Evolutionary conservation across 1,139 yeast genomes (phyloP), one percentile per base, ranked within the genome.

Genomic region (Kluyveromyces marxianus): DNA sequence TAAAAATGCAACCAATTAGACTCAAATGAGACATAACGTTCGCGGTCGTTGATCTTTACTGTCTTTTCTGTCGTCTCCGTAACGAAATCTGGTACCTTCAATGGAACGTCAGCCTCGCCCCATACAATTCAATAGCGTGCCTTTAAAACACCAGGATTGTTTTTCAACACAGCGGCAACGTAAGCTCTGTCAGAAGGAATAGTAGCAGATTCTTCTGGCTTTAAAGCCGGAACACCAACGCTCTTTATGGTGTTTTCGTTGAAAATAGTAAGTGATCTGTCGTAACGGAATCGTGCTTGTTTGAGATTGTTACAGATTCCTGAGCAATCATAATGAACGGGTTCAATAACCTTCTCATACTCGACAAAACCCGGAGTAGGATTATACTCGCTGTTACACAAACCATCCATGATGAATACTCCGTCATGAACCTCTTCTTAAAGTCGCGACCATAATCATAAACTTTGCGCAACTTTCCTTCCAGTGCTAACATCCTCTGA

Each of bases 381-480:
- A n/a, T 39, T 24, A 31, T 39, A 35, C 10, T 39, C 41, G 8
- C 30, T 24, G 34, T 39, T 39, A 14, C 25, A 39, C n/a, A 39
- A 31, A 4, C 41, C 41, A 25, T 39, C 41, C 41, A 39, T 39
- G 35, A 39, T 39, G 21, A 39, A 39, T 5, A 39, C 41, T 8
- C 41, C 41, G 26, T 39, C 41, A 30, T 39, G 41, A 10, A 39
- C 28, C 28, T 39, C 41, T 24, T 39, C n/a, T 30, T 26, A 10
- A 39, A 39, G 34, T 39, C 41, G 30, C 41, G 35, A 39, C 41
- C 41, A 39, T 39, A 39, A 2, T 35, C 41, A 31, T 39, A 39
- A 3, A 27, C 41, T 30, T 39, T 39, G 14, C 25, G 34, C 14
- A 25, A 28, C 28, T 39, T 39, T 5, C 41, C 41, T 8, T 7